Evolutionary conservation across 257 asterid species (phyloP).

Genomic region (Solanum chilense): DNA sequence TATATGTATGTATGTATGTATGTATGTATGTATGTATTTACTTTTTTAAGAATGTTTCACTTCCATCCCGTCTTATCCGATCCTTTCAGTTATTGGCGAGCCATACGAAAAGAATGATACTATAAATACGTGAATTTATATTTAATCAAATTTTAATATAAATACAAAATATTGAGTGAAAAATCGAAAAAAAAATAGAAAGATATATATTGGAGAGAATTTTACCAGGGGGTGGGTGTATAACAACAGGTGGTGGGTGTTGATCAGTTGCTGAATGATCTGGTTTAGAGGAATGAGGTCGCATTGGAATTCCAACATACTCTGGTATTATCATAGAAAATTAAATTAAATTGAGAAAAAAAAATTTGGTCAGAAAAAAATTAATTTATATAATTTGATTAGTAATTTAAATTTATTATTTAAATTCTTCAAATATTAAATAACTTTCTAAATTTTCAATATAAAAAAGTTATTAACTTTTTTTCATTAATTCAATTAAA

Average conservation of each 20-base stretch:
- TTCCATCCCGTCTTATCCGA: too few relatives aligned
- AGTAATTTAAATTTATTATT: too few relatives aligned
- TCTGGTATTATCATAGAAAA: neutral
- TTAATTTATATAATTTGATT: neutral
- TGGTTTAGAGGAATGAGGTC: neutral
- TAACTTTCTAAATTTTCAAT: too few relatives aligned
- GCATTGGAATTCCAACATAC: neutral
- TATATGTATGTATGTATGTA: too few relatives aligned
- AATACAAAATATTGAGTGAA: accelerated
- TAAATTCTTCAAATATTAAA: too few relatives aligned
- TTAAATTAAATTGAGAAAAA: neutral
- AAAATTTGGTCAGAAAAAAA: neutral
- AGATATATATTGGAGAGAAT: neutral
- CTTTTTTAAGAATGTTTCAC: too few relatives aligned
- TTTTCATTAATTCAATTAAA: too few relatives aligned
- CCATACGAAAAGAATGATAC: neutral
- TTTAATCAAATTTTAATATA: neutral
- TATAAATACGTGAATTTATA: neutral
- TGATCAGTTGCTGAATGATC: neutral
- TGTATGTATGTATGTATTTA: too few relatives aligned
- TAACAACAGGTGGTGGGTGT: neutral
- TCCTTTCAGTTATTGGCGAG: too few relatives aligned
- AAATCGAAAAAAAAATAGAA: neutral
- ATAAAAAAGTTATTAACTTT: too few relatives aligned
- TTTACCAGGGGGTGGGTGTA: neutral